Percentiles rank a stretch among this genome's conserved stretches.
These are phyloP conservation scores for Fermentozyma sake DNA, from an alignment of 1,139 yeast species.

Conservation along the genomic window DNA sequence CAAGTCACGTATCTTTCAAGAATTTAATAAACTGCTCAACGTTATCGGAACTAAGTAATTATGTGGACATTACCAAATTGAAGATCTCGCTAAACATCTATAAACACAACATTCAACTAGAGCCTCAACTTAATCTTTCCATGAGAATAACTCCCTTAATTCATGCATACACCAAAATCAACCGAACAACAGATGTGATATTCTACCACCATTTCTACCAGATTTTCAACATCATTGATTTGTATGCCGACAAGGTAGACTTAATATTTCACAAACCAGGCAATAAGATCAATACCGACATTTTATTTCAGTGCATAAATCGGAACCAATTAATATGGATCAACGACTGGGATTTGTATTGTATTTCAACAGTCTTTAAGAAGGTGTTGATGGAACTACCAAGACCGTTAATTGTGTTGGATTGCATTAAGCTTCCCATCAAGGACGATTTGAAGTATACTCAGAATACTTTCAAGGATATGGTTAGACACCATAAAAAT, in stretches of 20 bases:
- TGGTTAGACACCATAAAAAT: conserved; percentile 15
- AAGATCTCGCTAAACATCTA: conserved; percentile 77
- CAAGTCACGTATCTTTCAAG: conserved; percentile 11
- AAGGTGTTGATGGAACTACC: conserved; percentile 44
- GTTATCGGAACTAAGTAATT: conserved; percentile 57
- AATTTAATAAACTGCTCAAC: conserved; percentile 49
- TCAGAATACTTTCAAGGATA: conserved; percentile 24
- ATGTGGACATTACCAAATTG: conserved; percentile 69
- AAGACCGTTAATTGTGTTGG: conserved; percentile 41
- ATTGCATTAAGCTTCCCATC: conserved; percentile 43
- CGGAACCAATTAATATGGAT: conserved; percentile 54
- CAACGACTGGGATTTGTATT: conserved; percentile 61
- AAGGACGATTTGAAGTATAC: conserved; percentile 42
- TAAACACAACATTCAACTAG: conserved; percentile 31
- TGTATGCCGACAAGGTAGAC: conserved; percentile 42
- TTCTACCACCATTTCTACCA: conserved; percentile 46
- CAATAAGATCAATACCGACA: conserved; percentile 45
- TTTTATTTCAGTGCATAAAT: conserved; percentile 48
- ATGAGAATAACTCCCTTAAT: conserved; percentile 20
- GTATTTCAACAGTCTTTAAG: conserved; percentile 52
- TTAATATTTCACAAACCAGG: conserved; percentile 58
- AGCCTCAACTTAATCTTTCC: conserved; percentile 17
- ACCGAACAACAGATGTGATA: conserved; percentile 20
- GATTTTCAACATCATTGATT: conserved; percentile 43
- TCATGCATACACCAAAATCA: conserved; percentile 18